Conservation (phyloP, 176 grass and related monocot species). For the Poa pratensis region DNA sequence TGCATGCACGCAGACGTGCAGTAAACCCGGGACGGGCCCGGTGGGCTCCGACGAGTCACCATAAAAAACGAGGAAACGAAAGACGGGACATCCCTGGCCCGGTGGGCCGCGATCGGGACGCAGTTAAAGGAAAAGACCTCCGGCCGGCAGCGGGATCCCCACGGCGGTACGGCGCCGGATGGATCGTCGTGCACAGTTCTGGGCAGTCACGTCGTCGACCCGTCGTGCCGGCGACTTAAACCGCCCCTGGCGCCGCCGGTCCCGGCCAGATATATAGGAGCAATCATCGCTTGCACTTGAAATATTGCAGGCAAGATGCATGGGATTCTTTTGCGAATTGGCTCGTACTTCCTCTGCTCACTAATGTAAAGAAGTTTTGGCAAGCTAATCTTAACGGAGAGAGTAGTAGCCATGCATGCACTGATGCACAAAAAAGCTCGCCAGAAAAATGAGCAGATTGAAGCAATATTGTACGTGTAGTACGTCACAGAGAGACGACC, state of each 20-base stretch:
- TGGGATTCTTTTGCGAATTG: too few species aligned
- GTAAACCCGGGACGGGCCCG: background rate
- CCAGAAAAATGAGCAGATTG: too few species aligned
- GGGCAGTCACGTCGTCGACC: background rate
- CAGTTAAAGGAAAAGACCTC: background rate
- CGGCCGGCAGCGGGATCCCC: slow-evolving; percentile 43
- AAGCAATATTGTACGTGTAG: too few species aligned
- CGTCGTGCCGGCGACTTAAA: background rate
- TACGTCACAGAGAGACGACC: too few species aligned
- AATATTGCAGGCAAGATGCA: too few species aligned
- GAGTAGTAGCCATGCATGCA: too few species aligned
- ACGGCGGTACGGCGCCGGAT: slow-evolving; percentile 26
- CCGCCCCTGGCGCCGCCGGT: background rate
- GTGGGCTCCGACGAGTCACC: background rate
- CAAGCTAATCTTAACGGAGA: too few species aligned
- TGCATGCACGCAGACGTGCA: background rate
- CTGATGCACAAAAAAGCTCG: too few species aligned
- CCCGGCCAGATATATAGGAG: background rate
- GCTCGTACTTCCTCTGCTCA: too few species aligned
- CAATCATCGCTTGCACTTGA: background rate
- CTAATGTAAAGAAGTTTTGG: too few species aligned
- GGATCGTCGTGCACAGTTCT: slow-evolving; percentile 13
- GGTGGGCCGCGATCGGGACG: background rate
- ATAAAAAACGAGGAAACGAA: background rate
- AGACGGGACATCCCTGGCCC: background rate